phyloP scores from a whole-genome alignment of 106 monocot species.

The Dactylorhiza incarnata region DNA sequence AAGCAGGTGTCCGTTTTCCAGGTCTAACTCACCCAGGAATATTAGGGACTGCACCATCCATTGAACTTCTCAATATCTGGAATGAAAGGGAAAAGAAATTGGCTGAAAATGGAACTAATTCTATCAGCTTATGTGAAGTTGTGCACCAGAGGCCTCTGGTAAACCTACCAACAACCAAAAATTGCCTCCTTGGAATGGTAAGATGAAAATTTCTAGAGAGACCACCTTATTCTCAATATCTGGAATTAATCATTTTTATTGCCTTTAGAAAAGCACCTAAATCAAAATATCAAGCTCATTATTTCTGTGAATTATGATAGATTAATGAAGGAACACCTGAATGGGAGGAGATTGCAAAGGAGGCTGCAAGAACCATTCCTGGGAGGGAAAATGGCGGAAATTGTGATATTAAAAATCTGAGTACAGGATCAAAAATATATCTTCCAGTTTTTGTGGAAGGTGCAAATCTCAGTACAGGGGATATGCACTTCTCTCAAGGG shows the following conservation, averaged over 20 bases:
- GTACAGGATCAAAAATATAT: constrained; percentile 81
- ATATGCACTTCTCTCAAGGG: constrained; percentile 96
- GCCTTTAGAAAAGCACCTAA: not conserved
- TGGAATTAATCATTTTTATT: not conserved
- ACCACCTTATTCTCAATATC: not conserved
- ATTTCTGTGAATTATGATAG: constrained; percentile 18
- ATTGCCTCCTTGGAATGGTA: constrained; percentile 75
- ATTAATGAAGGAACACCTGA: constrained; percentile 51
- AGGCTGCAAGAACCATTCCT: constrained; percentile 82
- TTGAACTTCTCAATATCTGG: constrained; percentile 80
- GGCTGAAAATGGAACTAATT: constrained; percentile 27
- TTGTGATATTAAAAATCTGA: constrained; percentile 95
- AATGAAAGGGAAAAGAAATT: constrained; percentile 72
- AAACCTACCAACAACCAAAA: constrained; percentile 47
- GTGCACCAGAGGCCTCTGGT: constrained; percentile 75
- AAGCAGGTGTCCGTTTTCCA: constrained; percentile 71
- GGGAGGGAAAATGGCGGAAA: constrained; percentile 92
- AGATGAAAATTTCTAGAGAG: not conserved
- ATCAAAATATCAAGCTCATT: not conserved
- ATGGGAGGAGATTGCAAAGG: constrained; percentile 72
- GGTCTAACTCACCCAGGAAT: constrained; percentile 79
- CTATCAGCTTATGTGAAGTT: constrained; percentile 60
- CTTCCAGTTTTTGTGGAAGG: constrained; percentile 91
- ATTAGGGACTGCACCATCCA: constrained; percentile 76
- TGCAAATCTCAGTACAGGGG: constrained; percentile 76